phyloP scores from a whole-genome alignment of 2,329 filamentous ascomycete genomes.

The Verticillium longisporum region DNA sequence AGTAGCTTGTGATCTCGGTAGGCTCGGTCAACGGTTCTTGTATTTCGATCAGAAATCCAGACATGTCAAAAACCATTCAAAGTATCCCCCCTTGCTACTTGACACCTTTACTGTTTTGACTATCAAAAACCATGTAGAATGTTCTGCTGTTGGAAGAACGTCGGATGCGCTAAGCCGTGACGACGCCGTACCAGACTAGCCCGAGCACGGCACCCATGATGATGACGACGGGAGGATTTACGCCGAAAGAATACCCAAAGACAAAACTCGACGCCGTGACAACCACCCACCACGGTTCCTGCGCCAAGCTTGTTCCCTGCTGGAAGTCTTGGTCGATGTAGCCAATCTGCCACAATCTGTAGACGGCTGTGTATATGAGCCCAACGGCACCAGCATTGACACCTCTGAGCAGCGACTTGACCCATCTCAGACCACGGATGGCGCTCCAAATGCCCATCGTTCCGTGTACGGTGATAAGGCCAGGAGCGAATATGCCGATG shows the following conservation, averaged over 20 bases:
- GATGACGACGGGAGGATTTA: neutral
- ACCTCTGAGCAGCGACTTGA: slow-evolving; percentile 44
- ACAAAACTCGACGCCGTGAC: slow-evolving; percentile 35
- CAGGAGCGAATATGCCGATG: slow-evolving; percentile 46
- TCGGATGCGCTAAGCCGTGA: neutral
- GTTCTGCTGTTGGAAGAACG: too few species aligned
- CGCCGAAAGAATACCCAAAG: neutral
- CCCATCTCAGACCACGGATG: slow-evolving; percentile 35
- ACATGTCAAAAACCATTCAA: too few species aligned
- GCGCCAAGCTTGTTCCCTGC: slow-evolving; percentile 43
- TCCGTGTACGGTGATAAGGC: slow-evolving; percentile 40
- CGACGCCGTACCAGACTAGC: neutral
- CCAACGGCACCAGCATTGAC: slow-evolving; percentile 56
- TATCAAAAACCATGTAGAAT: too few species aligned
- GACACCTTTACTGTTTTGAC: too few species aligned
- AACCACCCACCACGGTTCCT: slow-evolving; percentile 59
- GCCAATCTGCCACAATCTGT: slow-evolving; percentile 56
- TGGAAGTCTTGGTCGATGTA: slow-evolving; percentile 43
- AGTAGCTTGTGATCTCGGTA: too few species aligned
- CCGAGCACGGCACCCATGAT: slow-evolving; percentile 1
- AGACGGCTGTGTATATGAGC: slow-evolving; percentile 57
- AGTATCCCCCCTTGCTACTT: too few species aligned
- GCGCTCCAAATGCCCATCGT: slow-evolving; percentile 50
- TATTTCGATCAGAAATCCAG: too few species aligned
- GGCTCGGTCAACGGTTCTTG: too few species aligned